Base-by-base conservation (phyloP, 208 protist genomes). In the Leishmania guyanensis region DNA sequence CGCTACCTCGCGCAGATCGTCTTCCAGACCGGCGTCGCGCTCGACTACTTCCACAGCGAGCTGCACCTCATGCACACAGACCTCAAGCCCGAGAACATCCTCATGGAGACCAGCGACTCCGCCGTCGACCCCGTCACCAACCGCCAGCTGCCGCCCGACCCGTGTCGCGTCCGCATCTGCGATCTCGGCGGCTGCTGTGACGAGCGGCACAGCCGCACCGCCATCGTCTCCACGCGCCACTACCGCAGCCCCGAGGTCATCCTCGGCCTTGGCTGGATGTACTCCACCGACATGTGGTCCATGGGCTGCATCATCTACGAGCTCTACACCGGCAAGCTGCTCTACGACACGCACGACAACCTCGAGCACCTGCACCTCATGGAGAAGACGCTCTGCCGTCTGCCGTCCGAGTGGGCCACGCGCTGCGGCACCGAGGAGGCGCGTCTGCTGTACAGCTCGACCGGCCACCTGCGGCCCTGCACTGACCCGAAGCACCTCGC, bases 261-360 rank as follows among this genome's bases (percentile, higher is more conserved):
- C 51, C 88, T 96, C 56, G 89, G 87, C 39, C 84, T 92, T 68
- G 92, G 92, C 17, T 96, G 92, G 91, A 88, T 71, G 62, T 79
- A 82, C 71, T 92, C 90, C 17, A 89, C 91, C 9, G 92, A 96
- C 75, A 89, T 96, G 64, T 96, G 88, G 81, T 96, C 93, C 16
- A 89, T 96, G 73, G 93, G 93, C 77, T 94, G 91, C 86, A 96
- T 96, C 80, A 93, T 96, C 79, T 90, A 90, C 26, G 93, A 96
- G 81, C 82, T 96, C 60, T 84, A 91, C 65, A 93, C 90, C 17
- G 93, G 93, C 26, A 85, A 93, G 60, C 91, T 91, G 82, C 75
- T 96, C 33, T 96, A 93, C 84, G 91, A 91, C 81, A 89, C 93
- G 62, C 80, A 91, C 50, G 86, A 95, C 83, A 87, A 88, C 78